Evolutionary conservation across 2,329 filamentous ascomycete genomes (phyloP).

Genomic region (Nigrospora osmanthi): DNA sequence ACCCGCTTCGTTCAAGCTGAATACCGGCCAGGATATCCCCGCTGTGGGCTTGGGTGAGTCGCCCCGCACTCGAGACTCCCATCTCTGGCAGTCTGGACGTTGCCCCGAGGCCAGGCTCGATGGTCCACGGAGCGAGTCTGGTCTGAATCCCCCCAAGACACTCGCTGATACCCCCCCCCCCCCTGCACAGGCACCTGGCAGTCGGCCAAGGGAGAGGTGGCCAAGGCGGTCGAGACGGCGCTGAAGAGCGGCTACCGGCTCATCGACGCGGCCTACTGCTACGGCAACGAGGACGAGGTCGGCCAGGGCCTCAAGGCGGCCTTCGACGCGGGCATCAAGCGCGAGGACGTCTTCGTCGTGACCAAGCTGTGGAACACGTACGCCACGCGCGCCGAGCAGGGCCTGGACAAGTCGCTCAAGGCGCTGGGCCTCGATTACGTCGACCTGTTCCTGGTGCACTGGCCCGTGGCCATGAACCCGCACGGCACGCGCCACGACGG

Average conservation of each 20-base stretch:
- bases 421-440: conserved; percentile 72
- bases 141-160: background rate
- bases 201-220: conserved; percentile 49
- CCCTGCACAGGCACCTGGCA: conserved; percentile 54
- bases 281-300: conserved; percentile 77
- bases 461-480: conserved; percentile 75
- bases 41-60: conserved; percentile 51
- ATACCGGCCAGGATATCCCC: conserved; percentile 56
- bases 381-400: conserved; percentile 60
- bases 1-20: conserved; percentile 52
- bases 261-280: conserved; percentile 69
- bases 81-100: background rate
- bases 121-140: background rate
- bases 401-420: conserved; percentile 65
- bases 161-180: too few species aligned
- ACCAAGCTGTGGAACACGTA: conserved; percentile 84
- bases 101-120: background rate
- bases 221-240: conserved; percentile 49
- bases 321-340: conserved; percentile 61
- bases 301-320: conserved; percentile 70
- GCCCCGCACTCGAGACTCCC: conserved; percentile 3
- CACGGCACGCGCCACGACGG: conserved; percentile 38
- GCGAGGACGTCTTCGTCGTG: conserved; percentile 75
- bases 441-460: conserved; percentile 77
- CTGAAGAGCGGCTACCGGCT: conserved; percentile 49